Evolutionary conservation across 2,329 filamentous ascomycete genomes (phyloP), one percentile per base, ranked within the genome.

Genomic region (Trichoderma semiorbis): DNA sequence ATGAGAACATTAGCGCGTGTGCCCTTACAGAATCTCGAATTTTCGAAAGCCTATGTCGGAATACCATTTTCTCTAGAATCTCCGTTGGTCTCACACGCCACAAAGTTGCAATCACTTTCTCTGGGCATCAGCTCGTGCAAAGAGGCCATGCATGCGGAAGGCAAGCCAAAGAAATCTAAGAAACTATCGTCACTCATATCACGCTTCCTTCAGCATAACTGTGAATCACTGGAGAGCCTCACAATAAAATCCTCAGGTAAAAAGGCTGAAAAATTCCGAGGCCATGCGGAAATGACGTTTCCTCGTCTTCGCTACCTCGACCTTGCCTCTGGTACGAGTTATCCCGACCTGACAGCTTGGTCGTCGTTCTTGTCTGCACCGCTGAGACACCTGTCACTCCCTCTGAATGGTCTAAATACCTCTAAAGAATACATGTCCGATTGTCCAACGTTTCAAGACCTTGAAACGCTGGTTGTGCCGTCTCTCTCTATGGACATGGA

Each of bases 391-490:
- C 66, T 69, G 7, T 26, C 24, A 14, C 61, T 69, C 2, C 66
- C 53, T 7, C 16, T 10, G 1, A 5, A 18, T 6, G 64, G 47
- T 12, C 12, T n/a, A 4, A 30, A 18, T 2, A 10, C 18, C 1
- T 43, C 58, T 3, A 32, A 21, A 47, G 16, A 60, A 28, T 26
- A 11, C 6, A 18, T 69, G 5, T 14, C 36, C 0, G 28, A 16
- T 10, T 61, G 53, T 26, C 53, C 47, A 18, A 55, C 55, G 3
- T 36, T 69, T 30, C 16, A 5, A 3, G 7, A 61, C 5, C 66
- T 69, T 34, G 36, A 69, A 32, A 69, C 66, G 10, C 36, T 69
- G n/a, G 55, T 69, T 24, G 36, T 69, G 7, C 36, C 66, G n/a
- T n/a, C 4, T 32, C 36, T 69, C n/a, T 18, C 8, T 18, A 67